phyloP scores from a whole-genome alignment of 306 rosid genomes.

The Rosa persica region DNA sequence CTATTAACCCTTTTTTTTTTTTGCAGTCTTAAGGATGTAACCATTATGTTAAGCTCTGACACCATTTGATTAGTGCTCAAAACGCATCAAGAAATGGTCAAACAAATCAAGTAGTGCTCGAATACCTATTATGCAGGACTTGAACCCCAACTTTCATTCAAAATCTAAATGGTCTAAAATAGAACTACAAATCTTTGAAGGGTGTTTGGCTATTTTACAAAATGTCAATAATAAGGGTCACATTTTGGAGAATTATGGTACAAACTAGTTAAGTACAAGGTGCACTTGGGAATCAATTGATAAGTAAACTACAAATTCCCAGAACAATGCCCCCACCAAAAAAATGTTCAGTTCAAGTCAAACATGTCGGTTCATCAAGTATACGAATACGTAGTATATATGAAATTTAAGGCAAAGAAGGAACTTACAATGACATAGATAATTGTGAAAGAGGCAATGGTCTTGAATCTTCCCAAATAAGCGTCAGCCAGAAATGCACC shows the following conservation, averaged over 20 bases:
- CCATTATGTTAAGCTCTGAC: neutral
- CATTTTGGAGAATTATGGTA: neutral
- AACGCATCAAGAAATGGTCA: neutral
- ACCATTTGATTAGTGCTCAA: neutral
- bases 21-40: neutral
- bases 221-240: neutral
- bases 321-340: neutral
- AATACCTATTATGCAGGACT: neutral
- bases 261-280: neutral
- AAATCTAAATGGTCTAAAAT: neutral
- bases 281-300: neutral
- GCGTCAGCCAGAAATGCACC: slow-evolving; percentile 24
- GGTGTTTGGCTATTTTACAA: neutral
- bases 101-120: neutral
- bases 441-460: slow-evolving; percentile 18
- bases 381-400: neutral
- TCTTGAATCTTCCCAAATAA: slow-evolving; percentile 21
- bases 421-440: slow-evolving; percentile 21
- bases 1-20: neutral
- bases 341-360: neutral
- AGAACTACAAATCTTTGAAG: neutral
- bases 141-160: neutral
- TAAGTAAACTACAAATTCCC: neutral
- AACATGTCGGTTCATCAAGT: neutral
- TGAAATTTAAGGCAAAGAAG: neutral